Evolutionary conservation across 768 basidiomycete species (phyloP), one percentile per base, ranked within the genome.

Genomic region (Mycena galericulata): DNA sequence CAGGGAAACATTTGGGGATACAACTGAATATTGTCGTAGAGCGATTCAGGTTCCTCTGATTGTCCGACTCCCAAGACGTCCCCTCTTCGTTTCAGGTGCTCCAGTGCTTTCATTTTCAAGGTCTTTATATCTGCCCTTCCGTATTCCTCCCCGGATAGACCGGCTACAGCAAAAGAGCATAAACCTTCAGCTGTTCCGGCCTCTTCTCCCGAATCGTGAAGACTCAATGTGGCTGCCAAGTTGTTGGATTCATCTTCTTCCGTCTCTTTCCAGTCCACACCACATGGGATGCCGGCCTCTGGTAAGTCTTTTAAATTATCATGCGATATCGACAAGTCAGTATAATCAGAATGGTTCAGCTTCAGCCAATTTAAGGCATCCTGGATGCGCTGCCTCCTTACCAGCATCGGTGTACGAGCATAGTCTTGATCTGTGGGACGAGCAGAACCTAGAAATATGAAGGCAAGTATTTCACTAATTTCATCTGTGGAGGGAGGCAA

Each of bases 401-500:
- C 57, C n/a, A 59, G 20, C 49, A 47, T 68, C 15, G 30, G 54
- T 41, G 65, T 54, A 54, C 40, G 61, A 20, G 7, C 54, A 34
- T 59, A 69, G 67, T 65, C 61, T 38, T 66, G 50, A 34, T 62
- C 56, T 6, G 71, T 74, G 12, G 73, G 73, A n/a, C 26, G 11
- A 2, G 20, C 17, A 0, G 63, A 43, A 0, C 73, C 73, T 0
- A 51, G 57, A 49, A 70, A 65, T 56, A 68, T 18, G 65, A 71
- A 22, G 51, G 76, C 58, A 64, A 74, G 20, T 0, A 76, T 49
- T n/a, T 79, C 75, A 55, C 76, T 73, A 0, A 79, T 12, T 2
- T 79, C 76, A 3, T 62, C 65, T 0, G 49, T 32, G 3, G 68
- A 59, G 2, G 75, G 76, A 9, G 77, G 79, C 0, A 79, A 47